Conservation (phyloP, 306 rosid species). For the Begonia fuchsioides region DNA sequence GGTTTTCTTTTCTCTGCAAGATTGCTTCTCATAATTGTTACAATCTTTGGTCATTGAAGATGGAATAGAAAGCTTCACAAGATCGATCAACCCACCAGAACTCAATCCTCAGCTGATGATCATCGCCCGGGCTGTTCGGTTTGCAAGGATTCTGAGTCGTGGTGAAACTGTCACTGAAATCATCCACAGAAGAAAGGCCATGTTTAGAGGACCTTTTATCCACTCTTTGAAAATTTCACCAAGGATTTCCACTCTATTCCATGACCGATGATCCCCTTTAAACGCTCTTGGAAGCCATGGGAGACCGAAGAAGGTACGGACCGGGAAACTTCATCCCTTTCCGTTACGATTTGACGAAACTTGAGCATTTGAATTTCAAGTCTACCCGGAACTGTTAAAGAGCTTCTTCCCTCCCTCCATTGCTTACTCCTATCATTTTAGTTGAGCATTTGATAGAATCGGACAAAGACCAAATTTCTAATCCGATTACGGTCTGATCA, state of each 20-base stretch:
- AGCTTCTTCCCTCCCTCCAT: too few relatives aligned
- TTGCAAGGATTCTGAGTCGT: conserved; percentile 8
- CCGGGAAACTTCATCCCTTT: conserved; percentile 8
- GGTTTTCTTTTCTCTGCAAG: not conserved
- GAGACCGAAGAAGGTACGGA: conserved; percentile 13
- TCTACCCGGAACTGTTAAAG: not conserved
- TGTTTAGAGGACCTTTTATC: conserved; percentile 37
- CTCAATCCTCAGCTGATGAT: conserved; percentile 2
- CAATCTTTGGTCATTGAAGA: conserved; percentile 15
- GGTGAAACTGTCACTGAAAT: conserved; percentile 26
- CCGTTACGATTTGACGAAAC: conserved; percentile 6
- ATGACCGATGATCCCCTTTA: conserved; percentile 4
- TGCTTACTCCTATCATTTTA: too few relatives aligned
- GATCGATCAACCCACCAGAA: conserved; percentile 10
- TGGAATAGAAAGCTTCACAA: conserved; percentile 17
- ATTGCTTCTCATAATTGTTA: not conserved
- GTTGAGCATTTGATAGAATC: too few relatives aligned
- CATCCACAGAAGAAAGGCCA: conserved; percentile 40
- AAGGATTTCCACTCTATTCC: conserved; percentile 22
- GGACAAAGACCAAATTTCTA: too few relatives aligned
- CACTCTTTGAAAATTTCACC: conserved; percentile 20
- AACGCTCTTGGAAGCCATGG: too few relatives aligned
- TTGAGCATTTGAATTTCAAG: conserved; percentile 4
- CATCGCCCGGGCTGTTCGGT: conserved; percentile 8
- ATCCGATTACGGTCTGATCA: too few relatives aligned